Evolutionary conservation across 2,329 filamentous ascomycete species (phyloP), one percentile per base, ranked within the genome.

Genomic region (Curvularia sp.): DNA sequence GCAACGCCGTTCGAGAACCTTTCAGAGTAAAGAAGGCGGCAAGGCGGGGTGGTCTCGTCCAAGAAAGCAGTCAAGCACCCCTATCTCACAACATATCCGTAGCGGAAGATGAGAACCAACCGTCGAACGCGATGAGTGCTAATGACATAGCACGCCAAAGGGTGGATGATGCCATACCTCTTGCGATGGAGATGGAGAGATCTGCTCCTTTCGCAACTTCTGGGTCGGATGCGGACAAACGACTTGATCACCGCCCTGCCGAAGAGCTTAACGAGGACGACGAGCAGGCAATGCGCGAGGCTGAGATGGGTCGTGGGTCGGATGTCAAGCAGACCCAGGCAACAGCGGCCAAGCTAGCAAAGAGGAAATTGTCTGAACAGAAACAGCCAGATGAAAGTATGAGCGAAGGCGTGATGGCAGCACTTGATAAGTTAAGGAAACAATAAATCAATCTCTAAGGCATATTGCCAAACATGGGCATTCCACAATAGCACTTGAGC

Each of bases 1-100:
- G 85, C 66, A 85, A 82, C 55, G 89, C 90, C 9, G 90, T 97
- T 1, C 86, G 92, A 59, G 93, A 96, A 77, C 92, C 92, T 0
- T 97, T 98, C 69, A 82, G 92, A 57, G 87, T 89, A 5, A 87
- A 88, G 68, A 90, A 89, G 69, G 86, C 90, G 1, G 86, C 84
- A n/a, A 91, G 80, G 64, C 75, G 82, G 38, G 80, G 77, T n/a
- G 80, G 77, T 10, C 47, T 49, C n/a, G 63, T 81, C 13, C 70
- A 62, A 38, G 72, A 72, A n/a, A 75, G 78, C 42, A 71, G 71
- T 42, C 72, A 63, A 21, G 61, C 57, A 39, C 57, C 55, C n/a
- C n/a, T n/a, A n/a, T n/a, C n/a, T n/a, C n/a, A n/a, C n/a, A n/a
- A n/a, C n/a, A n/a, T n/a, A 39, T 66, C 61, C 18, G 62, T 59